Evolutionary conservation across 1,139 yeast species (phyloP).

Genomic region (Taphrina flavorubra): DNA sequence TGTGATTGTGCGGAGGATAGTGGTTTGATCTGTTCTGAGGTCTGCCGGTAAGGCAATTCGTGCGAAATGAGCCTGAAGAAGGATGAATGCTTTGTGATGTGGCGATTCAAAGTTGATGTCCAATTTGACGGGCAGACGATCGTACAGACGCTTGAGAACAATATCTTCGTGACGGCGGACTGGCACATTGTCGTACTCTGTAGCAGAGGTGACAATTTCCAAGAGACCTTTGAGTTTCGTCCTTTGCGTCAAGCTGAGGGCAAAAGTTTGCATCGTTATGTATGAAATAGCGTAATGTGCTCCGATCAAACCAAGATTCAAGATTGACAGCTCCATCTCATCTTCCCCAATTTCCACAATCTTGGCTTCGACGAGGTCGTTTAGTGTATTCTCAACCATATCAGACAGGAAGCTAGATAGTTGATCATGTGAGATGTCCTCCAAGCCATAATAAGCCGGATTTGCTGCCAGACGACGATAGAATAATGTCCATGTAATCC

Average conservation of each 20-base stretch:
- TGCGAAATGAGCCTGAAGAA: slow-evolving; percentile 82
- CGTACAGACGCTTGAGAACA: slow-evolving; percentile 60
- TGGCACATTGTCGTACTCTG: slow-evolving; percentile 70
- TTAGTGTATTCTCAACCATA: slow-evolving; percentile 72
- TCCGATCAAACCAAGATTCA: slow-evolving; percentile 75
- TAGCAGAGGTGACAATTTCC: slow-evolving; percentile 68
- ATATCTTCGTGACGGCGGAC: slow-evolving; percentile 66
- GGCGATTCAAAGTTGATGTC: slow-evolving; percentile 55
- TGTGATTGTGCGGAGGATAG: slow-evolving; percentile 59
- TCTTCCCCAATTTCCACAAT: slow-evolving; percentile 65
- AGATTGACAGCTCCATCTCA: slow-evolving; percentile 60
- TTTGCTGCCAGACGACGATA: slow-evolving; percentile 79
- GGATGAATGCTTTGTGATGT: slow-evolving; percentile 70
- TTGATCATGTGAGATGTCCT: slow-evolving; percentile 67
- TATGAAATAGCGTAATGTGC: slow-evolving; percentile 72
- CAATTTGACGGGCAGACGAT: slow-evolving; percentile 66
- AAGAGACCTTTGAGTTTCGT: slow-evolving; percentile 68
- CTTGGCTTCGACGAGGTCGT: slow-evolving; percentile 66
- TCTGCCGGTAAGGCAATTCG: slow-evolving; percentile 67
- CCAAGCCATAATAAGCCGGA: slow-evolving; percentile 85
- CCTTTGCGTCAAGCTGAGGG: slow-evolving; percentile 60
- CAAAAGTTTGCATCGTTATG: slow-evolving; percentile 67
- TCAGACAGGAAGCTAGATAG: slow-evolving; percentile 83
- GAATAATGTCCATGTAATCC: slow-evolving; percentile 84
- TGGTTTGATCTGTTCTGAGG: slow-evolving; percentile 62